phyloP scores from a whole-genome alignment of 2,329 filamentous ascomycete genomes.

The Pleoardoris graminearum region DNA sequence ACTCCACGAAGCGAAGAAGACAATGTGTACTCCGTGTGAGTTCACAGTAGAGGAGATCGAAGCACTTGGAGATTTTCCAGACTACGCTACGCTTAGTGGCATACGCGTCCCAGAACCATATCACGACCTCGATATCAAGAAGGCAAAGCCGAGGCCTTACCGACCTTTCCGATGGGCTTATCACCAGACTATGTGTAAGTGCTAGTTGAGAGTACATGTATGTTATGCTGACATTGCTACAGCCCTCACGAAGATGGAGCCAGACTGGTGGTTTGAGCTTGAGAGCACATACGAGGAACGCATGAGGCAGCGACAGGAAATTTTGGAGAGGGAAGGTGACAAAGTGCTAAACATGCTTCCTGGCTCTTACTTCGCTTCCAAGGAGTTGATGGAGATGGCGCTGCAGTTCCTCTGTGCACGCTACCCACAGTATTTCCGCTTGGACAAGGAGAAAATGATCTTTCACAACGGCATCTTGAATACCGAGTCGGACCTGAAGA shows the following conservation, averaged over 20 bases:
- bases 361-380: conserved; percentile 76
- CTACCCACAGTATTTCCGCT: conserved; percentile 74
- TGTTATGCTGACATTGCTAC: not conserved
- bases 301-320: conserved; percentile 67
- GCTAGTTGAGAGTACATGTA: conserved; percentile 2
- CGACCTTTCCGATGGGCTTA: conserved; percentile 82
- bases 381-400: conserved; percentile 86
- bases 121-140: conserved; percentile 67
- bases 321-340: conserved; percentile 66
- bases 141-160: conserved; percentile 73
- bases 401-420: conserved; percentile 77
- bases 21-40: conserved; percentile 64
- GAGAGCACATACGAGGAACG: conserved; percentile 71
- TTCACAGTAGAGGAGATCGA: conserved; percentile 72
- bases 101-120: conserved; percentile 71
- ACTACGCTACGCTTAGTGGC: conserved; percentile 75
- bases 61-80: conserved; percentile 73
- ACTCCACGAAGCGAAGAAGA: conserved; percentile 30
- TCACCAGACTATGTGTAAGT: conserved; percentile 88
- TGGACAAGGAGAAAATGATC: conserved; percentile 58
- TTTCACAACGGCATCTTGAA: conserved; percentile 72
- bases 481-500: conserved; percentile 63
- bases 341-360: conserved; percentile 69
- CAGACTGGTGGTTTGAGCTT: conserved; percentile 88
- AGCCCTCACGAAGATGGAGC: conserved; percentile 78